Conservation (phyloP, 495 filamentous ascomycete genomes). For the Hyaloscypha hepaticicola region DNA sequence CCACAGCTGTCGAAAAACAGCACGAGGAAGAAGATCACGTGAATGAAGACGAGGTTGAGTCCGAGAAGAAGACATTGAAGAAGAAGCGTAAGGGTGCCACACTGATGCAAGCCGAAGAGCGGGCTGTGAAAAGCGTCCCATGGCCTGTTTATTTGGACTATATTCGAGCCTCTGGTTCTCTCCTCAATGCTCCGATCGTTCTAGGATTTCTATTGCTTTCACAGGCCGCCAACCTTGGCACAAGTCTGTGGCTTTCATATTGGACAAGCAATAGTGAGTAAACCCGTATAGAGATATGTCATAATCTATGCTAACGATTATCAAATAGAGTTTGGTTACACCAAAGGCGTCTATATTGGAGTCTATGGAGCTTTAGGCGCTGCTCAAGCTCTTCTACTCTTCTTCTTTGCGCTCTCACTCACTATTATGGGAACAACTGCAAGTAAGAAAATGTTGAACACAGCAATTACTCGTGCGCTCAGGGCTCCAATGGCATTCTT, state of each 20-base stretch:
- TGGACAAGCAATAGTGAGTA: slow-evolving; percentile 59
- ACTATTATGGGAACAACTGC: slow-evolving; percentile 78
- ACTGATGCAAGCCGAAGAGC: slow-evolving; percentile 91
- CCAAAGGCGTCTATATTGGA: slow-evolving; percentile 75
- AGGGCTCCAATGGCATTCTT: slow-evolving; percentile 97
- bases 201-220: slow-evolving; percentile 64
- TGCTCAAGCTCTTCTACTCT: slow-evolving; percentile 74
- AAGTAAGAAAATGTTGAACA: slow-evolving; percentile 77
- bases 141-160: slow-evolving; percentile 85
- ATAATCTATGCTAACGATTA: not conserved
- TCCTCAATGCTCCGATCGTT: slow-evolving; percentile 66
- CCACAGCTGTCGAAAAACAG: slow-evolving; percentile 64
- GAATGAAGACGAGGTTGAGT: slow-evolving; percentile 45
- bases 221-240: slow-evolving; percentile 81
- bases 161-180: slow-evolving; percentile 71
- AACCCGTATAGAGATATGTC: not conserved
- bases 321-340: slow-evolving; percentile 62
- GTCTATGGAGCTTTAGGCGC: slow-evolving; percentile 78
- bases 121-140: slow-evolving; percentile 74
- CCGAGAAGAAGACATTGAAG: slow-evolving; percentile 51
- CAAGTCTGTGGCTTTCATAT: slow-evolving; percentile 88
- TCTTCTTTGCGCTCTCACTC: slow-evolving; percentile 58
- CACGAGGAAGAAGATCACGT: slow-evolving; percentile 42
- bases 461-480: slow-evolving; percentile 78
- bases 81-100: slow-evolving; percentile 59